These are phyloP conservation scores for Hansenula sp. DNA, from an alignment of 1,139 yeast species.

Conservation along the genomic window DNA sequence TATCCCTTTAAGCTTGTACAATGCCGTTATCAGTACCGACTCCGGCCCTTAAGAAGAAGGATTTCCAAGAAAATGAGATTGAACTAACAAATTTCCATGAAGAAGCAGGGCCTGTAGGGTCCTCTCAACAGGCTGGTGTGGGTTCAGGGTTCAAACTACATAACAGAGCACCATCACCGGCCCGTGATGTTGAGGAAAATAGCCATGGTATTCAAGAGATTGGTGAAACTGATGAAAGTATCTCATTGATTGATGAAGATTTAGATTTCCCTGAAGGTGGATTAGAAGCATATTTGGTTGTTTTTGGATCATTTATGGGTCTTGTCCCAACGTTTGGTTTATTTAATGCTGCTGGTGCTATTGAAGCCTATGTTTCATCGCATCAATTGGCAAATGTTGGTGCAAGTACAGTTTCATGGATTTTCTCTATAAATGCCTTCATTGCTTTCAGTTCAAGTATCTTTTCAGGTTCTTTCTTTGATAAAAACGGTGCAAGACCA, in stretches of 20 bases:
- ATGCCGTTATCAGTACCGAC: too few relatives aligned
- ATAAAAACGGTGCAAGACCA: conserved; percentile 50
- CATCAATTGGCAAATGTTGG: conserved; percentile 44
- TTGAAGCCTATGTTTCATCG: conserved; percentile 55
- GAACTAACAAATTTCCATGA: too few relatives aligned
- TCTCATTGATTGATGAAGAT: conserved; percentile 31
- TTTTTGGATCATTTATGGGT: conserved; percentile 64
- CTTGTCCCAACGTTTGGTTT: conserved; percentile 61
- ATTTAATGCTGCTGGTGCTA: conserved; percentile 65
- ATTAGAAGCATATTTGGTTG: conserved; percentile 49
- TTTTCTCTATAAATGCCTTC: conserved; percentile 58
- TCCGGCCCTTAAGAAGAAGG: too few relatives aligned
- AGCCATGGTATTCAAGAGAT: too few relatives aligned
- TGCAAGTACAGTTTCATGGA: conserved; percentile 62
- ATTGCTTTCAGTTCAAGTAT: conserved; percentile 53
- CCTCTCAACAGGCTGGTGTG: too few relatives aligned
- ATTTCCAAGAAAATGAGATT: too few relatives aligned
- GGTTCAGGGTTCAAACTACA: too few relatives aligned
- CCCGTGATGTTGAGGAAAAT: too few relatives aligned
- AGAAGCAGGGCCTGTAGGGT: too few relatives aligned
- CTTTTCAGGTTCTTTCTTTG: conserved; percentile 60
- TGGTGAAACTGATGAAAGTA: too few relatives aligned
- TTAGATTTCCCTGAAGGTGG: conserved; percentile 60
- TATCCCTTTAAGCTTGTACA: too few relatives aligned
- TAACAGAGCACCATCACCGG: too few relatives aligned